These are phyloP conservation scores for Phaeolepiota aurea DNA, from an alignment of 768 basidiomycete genomes.

Conservation along the genomic window DNA sequence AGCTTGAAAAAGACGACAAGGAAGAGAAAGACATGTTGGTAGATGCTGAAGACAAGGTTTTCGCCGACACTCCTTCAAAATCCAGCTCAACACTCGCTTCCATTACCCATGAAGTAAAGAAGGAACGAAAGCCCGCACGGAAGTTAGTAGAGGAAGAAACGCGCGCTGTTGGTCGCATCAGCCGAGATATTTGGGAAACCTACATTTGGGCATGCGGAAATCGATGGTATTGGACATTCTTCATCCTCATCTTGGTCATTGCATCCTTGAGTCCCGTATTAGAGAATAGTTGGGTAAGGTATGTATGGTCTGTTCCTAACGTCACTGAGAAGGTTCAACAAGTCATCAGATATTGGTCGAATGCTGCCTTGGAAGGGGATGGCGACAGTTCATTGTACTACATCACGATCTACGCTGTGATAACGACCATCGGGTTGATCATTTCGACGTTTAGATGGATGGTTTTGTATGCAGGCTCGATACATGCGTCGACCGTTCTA, in stretches of 20 bases:
- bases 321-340: constrained; percentile 3
- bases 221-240: constrained; percentile 51
- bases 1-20: constrained; percentile 12
- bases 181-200: constrained; percentile 52
- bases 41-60: constrained; percentile 27
- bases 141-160: constrained; percentile 72
- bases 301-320: constrained; percentile 5
- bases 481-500: constrained; percentile 66
- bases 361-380: constrained; percentile 27
- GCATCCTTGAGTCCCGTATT: constrained; percentile 58
- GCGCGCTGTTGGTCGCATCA: constrained; percentile 67
- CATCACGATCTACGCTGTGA: constrained; percentile 55
- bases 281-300: constrained; percentile 69
- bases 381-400: constrained; percentile 42
- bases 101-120: constrained; percentile 15
- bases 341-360: constrained; percentile 43
- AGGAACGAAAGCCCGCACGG: constrained; percentile 41
- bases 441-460: constrained; percentile 52
- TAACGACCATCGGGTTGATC: constrained; percentile 25
- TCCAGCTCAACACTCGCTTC: constrained; percentile 32
- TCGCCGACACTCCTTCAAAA: constrained; percentile 23
- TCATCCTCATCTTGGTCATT: constrained; percentile 41
- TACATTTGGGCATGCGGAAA: constrained; percentile 31
- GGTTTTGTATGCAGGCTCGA: constrained; percentile 67
- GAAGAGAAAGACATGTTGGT: constrained; percentile 37